Evolutionary conservation across 2,329 filamentous ascomycete genomes (phyloP).

Genomic region (Colletotrichum lentis): DNA sequence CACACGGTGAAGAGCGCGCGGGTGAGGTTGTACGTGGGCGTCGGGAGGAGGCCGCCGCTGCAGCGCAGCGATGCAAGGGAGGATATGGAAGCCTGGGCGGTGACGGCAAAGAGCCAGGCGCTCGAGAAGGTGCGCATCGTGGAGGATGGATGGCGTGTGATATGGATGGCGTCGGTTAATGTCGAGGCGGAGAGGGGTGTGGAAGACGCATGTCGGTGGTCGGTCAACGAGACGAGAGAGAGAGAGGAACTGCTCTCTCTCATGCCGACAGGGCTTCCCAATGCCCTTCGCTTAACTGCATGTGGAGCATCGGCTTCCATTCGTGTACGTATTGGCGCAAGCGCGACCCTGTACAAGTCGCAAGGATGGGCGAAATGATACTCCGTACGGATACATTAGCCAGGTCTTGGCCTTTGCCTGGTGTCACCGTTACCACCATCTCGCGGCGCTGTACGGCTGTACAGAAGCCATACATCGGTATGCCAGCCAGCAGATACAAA

Average conservation of each 20-base stretch:
- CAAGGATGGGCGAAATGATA: neutral
- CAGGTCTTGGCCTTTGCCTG: neutral
- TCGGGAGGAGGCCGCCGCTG: neutral
- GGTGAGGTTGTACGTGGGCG: neutral
- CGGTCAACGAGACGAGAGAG: too few relatives aligned
- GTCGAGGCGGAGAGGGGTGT: neutral
- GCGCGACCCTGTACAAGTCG: neutral
- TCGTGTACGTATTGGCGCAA: neutral
- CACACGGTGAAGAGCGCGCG: conserved; percentile 2
- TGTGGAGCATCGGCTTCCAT: neutral
- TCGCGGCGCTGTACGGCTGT: too few relatives aligned
- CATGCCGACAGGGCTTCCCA: too few relatives aligned
- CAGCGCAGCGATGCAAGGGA: neutral
- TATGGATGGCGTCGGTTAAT: neutral
- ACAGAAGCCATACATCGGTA: too few relatives aligned
- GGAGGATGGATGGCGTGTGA: neutral
- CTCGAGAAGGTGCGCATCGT: neutral
- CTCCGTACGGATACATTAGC: neutral
- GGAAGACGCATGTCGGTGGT: neutral
- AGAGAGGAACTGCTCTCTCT: too few relatives aligned
- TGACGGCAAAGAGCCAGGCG: neutral
- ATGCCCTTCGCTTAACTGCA: neutral
- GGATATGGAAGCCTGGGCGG: neutral
- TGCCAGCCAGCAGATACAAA: too few relatives aligned
- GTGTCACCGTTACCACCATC: too few relatives aligned